Conservation (phyloP, 352 stramenopile species). For the Globisporangium cylindrosporum region DNA sequence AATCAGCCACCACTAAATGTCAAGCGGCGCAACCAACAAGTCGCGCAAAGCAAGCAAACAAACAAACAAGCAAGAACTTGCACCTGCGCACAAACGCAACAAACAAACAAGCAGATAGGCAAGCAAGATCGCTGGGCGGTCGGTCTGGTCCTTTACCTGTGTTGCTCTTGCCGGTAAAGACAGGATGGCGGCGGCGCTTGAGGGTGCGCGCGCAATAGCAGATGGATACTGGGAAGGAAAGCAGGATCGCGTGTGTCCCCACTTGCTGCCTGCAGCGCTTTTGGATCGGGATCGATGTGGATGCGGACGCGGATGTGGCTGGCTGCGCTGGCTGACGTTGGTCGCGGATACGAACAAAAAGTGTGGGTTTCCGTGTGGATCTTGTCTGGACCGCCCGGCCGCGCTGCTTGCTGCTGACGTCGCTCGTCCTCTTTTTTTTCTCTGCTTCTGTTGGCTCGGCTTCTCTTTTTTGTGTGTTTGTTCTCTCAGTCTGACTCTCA, state of each 20-base stretch:
- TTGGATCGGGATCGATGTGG: not conserved
- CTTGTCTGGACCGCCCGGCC: slow-evolving; percentile 15
- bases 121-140: not conserved
- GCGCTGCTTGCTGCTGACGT: not conserved
- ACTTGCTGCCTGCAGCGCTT: not conserved
- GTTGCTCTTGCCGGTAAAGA: not conserved
- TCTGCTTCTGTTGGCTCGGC: not conserved
- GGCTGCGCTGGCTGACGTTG: slow-evolving; percentile 2
- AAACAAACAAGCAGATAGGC: not conserved
- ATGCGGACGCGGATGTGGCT: not conserved
- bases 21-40: not conserved
- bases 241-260: not conserved
- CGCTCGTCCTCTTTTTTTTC: slow-evolving; percentile 1
- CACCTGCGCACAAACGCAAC: not conserved
- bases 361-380: slow-evolving; percentile 17
- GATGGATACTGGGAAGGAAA: slow-evolving; percentile 8
- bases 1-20: not conserved
- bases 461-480: slow-evolving; percentile 16
- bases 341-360: slow-evolving; percentile 19
- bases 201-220: slow-evolving; percentile 2
- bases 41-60: not conserved
- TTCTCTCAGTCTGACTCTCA: slow-evolving; percentile 17
- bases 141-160: not conserved
- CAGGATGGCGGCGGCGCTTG: slow-evolving; percentile 2
- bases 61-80: not conserved